Base-by-base conservation (phyloP, 768 basidiomycete genomes). In the Trametes elegans region DNA sequence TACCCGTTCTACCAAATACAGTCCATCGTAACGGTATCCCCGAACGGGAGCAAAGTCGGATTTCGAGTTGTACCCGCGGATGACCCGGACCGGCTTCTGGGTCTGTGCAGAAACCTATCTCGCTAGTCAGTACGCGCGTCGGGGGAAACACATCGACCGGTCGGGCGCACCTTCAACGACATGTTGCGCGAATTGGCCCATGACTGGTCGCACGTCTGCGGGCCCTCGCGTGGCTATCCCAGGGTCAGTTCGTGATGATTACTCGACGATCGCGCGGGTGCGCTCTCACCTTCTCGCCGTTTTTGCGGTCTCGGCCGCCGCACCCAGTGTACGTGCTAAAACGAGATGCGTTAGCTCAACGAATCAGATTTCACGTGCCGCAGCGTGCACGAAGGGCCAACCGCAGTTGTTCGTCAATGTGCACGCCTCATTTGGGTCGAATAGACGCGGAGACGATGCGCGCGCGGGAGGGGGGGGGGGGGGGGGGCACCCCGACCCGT, bases 11-110 rank as follows among this genome's bases (percentile, higher is more conserved):
- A 64, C 63, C 8, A 31, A 14, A 24, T 64, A 64, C 6, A 64
- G 53, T 0, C 63, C 63, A 35, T 64, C 63, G 29, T 64, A 64
- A 10, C 63, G 55, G 32, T 59, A 64, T 13, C 63, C 60, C 23
- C 49, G 18, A 0, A 45, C 38, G 4, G 63, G 63, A 0, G 63
- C 63, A 14, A 28, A 64, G 16, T 57, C 49, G 3, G 63, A 61
- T 7, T 47, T 53, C 1, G 55, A 48, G 5, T 54, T 57, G 40
- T 36, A 54, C 14, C 60, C 58, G 16, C 63, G 53, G 1, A 64
- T 31, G 6, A 64, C 63, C 1, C 63, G 60, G 2, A 64, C 60
- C 10, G 63, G 63, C 40, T 56, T 57, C 50, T 49, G 36, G 1
- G 58, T 62, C 2, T 21, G 21, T 3, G 52, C 52, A 8, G 63